Base-by-base conservation (phyloP, 176 grass and related monocot species). In the Areca catechu region DNA sequence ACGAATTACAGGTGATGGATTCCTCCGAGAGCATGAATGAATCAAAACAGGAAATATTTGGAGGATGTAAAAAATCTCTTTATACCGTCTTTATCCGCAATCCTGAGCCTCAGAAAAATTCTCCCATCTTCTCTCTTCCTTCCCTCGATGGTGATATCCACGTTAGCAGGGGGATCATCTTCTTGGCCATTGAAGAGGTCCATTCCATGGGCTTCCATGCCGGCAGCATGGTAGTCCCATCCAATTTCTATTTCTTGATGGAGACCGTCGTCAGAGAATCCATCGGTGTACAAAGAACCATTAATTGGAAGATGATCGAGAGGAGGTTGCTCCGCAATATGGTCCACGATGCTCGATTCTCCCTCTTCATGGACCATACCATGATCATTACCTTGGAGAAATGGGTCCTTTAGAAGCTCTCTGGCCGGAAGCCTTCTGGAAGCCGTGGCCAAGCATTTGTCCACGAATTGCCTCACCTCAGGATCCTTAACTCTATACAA, bases 71-170 rank as follows among this genome's bases (percentile, higher is more conserved):
- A 54, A 47, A 71, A 60, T 47, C 3, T 12, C n/a, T n/a, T n/a
- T 21, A 57, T 86, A 95, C 90, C 90, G 63, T 89, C 82, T 16
- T 84, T 70, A 74, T 95, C 90, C 20, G 58, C 62, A 21, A 95
- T 95, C 53, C 85, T 71, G 50, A 95, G 61, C 63, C 82, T 79
- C 55, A 95, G 70, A 76, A 81, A 89, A 27, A 95, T 89, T 51
- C 66, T 58, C 49, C 86, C 86, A 65, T 90, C 82, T 49, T 79
- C 90, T 54, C 68, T 89, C 56, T 82, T 95, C 66, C 63, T 86
- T 43, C 90, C 90, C 67, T 86, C 84, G 37, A 89, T 95, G 54
- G 78, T 83, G 57, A 95, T 89, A 76, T 89, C 90, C 49, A 95
- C 59, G 67, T 77, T 75, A 58, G 82, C 65, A 66, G 75, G 69